phyloP scores from a whole-genome alignment of 257 asterid genomes.

The Cynanchum wilfordii region DNA sequence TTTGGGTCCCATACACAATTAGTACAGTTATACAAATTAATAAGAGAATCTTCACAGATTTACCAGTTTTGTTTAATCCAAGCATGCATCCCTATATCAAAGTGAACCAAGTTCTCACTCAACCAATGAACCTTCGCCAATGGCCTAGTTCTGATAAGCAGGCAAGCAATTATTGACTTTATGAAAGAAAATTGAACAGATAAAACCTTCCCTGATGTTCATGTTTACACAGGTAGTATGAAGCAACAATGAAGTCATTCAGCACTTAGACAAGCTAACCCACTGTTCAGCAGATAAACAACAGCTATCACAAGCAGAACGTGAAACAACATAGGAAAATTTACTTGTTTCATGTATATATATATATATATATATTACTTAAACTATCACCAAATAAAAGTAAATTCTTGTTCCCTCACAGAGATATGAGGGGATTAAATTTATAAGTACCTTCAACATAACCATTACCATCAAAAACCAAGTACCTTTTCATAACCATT shows the following conservation, averaged over 20 bases:
- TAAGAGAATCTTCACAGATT: neutral
- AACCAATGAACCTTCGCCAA: neutral
- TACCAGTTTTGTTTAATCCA: neutral
- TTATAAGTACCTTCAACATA: neutral
- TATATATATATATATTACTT: neutral
- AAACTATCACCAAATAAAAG: neutral
- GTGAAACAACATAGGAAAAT: neutral
- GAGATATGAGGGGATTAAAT: neutral
- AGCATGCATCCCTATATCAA: too few relatives aligned
- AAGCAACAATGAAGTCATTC: neutral
- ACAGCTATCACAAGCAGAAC: neutral
- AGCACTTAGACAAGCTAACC: neutral
- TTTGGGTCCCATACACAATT: neutral
- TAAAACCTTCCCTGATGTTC: too few relatives aligned
- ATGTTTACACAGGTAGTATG: too few relatives aligned
- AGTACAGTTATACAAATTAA: neutral
- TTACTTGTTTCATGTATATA: neutral
- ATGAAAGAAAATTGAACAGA: too few relatives aligned
- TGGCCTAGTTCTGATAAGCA: neutral
- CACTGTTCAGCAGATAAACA: neutral
- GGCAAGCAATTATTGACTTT: too few relatives aligned
- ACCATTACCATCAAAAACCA: neutral
- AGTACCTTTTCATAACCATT: neutral
- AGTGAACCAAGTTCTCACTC: neutral
- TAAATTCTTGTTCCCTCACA: neutral